These are phyloP conservation scores for Sporothrix brasiliensis DNA, from an alignment of 2,329 filamentous ascomycete species.

Conservation along the genomic window DNA sequence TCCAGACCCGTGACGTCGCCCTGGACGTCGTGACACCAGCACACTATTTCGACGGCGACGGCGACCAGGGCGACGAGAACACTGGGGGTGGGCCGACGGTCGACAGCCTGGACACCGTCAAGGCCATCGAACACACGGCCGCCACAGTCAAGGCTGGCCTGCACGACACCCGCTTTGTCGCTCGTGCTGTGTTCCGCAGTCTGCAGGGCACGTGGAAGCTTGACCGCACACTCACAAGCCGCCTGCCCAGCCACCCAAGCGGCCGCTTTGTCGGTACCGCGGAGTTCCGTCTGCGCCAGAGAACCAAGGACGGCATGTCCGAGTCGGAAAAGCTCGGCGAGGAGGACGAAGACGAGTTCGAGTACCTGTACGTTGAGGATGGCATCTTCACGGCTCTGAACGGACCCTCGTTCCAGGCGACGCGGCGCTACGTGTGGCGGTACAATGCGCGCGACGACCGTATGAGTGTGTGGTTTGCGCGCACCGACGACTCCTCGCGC, in stretches of 20 bases:
- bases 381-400: conserved; percentile 61
- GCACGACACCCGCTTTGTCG: conserved; percentile 56
- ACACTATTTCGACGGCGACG: conserved; percentile 48
- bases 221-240: conserved; percentile 58
- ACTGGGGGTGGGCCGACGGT: not conserved
- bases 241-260: conserved; percentile 60
- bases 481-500: conserved; percentile 60
- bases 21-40: conserved; percentile 62
- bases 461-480: conserved; percentile 74
- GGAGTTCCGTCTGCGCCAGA: conserved; percentile 63
- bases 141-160: conserved; percentile 49
- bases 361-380: conserved; percentile 71
- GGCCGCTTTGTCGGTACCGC: conserved; percentile 68
- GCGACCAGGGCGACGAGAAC: conserved; percentile 15
- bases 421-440: conserved; percentile 71
- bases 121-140: conserved; percentile 45
- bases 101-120: conserved; percentile 46
- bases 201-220: conserved; percentile 72
- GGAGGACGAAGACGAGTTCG: conserved; percentile 59
- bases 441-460: conserved; percentile 64
- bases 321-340: conserved; percentile 40
- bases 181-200: conserved; percentile 69
- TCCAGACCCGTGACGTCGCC: conserved; percentile 44
- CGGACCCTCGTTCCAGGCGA: conserved; percentile 59
- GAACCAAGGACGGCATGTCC: conserved; percentile 56